Evolutionary conservation across 768 basidiomycete species (phyloP), one percentile per base, ranked within the genome.

Genomic region (Amanita molliuscula): DNA sequence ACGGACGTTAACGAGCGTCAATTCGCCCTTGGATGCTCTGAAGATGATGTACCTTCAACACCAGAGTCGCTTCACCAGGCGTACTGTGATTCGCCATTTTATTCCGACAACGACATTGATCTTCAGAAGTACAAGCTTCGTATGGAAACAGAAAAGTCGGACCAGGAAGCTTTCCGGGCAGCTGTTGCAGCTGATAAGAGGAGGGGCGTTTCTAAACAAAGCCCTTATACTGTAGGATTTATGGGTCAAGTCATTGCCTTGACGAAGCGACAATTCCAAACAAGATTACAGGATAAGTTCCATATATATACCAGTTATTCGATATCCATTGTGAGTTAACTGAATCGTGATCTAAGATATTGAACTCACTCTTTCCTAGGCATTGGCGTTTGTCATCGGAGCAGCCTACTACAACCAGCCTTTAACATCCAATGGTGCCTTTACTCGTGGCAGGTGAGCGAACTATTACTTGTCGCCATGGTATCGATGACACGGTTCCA

Each of bases 1-100:
- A 86, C 92, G 2, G 88, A 89, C 58, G 77, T 82, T 0, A 88
- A 91, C 57, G 90, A 95, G 67, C 85, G 91, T 21, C 84, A 82
- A 60, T 84, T 86, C 56, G 77, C 80, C 0, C 66, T 75, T 2
- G 87, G 82, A 4, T 75, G 73, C 20, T 78, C 81, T 8, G 71
- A 68, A 10, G 54, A 55, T 1, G 73, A 81, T 54, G 82, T 82
- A 0, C 88, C 87, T 1, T 78, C 78, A 5, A 76, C 85, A 0
- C 81, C 91, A 0, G 70, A 76, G 43, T 76, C 71, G 28, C 76
- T 94, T 20, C 89, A 86, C 58, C 64, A 65, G 13, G 81, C 81
- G 0, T 93, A 75, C 66, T 64, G 60, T 21, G 53, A 59, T 2
- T 87, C 85, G 1, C 58, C 69, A 0, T 71, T 72, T 51, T 68